Conservation (phyloP, 1,284 basidiomycete genomes). For the Rhizoctonia solani region DNA sequence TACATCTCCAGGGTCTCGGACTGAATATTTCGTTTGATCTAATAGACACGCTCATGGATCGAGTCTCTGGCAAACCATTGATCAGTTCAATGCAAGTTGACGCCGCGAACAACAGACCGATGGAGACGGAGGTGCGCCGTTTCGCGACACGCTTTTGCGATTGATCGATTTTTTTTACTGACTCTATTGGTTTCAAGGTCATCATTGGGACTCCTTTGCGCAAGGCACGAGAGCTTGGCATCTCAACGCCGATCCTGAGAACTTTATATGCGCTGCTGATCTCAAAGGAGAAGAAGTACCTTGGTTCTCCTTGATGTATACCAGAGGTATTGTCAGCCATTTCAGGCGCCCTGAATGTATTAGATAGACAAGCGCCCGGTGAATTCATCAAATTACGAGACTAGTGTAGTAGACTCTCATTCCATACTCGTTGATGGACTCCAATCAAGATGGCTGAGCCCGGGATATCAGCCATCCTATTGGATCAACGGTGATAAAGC, state of each 20-base stretch:
- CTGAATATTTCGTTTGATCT: constrained; percentile 22
- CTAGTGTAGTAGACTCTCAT: too few species aligned
- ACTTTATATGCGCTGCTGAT: constrained; percentile 27
- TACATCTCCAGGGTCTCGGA: constrained; percentile 14
- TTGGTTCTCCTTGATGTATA: not conserved
- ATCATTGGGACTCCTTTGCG: constrained; percentile 29
- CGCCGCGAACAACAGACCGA: constrained; percentile 19
- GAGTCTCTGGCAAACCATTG: constrained; percentile 10
- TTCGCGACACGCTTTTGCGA: too few species aligned
- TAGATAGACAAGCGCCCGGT: constrained; percentile 17
- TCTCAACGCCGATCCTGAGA: constrained; percentile 20
- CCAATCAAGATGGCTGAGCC: too few species aligned
- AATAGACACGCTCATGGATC: constrained; percentile 15
- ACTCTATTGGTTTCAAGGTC: constrained; percentile 10
- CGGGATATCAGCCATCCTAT: too few species aligned
- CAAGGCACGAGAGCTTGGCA: constrained; percentile 30
- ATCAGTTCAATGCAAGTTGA: constrained; percentile 33
- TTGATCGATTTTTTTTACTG: not conserved
- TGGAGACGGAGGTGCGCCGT: constrained; percentile 33
- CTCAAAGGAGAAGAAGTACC: constrained; percentile 30
- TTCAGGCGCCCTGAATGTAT: not conserved
- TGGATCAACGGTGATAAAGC: too few species aligned
- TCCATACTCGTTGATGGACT: too few species aligned
- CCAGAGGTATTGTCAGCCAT: not conserved
- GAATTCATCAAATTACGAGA: too few species aligned